A percentile compares a stretch with the other conserved stretches of the same genome.
These are phyloP conservation scores for Babjeviella inositovora DNA, from an alignment of 805 yeast species.

Conservation along the genomic window DNA sequence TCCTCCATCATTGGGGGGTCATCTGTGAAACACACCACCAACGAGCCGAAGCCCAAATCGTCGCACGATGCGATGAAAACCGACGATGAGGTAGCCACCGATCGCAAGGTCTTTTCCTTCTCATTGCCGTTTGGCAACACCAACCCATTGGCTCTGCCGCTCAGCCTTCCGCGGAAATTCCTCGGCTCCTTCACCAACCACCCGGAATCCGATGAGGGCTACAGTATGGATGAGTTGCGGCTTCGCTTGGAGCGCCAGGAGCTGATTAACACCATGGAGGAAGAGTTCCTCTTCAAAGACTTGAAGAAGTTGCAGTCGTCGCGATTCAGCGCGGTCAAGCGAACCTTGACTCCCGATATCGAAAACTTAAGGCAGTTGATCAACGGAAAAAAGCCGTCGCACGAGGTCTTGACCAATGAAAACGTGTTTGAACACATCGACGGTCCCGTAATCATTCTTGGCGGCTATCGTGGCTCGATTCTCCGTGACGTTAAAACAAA, in stretches of 20 bases:
- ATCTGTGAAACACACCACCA: conserved; percentile 7
- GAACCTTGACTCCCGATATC: conserved; percentile 36
- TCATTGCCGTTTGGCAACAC: conserved; percentile 42
- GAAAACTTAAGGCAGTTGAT: conserved; percentile 8
- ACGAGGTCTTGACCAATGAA: no score
- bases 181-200: conserved; percentile 3
- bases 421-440: conserved; percentile 41
- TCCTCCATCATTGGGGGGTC: conserved; percentile 36
- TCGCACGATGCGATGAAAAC: neutral
- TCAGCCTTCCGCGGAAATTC: conserved; percentile 4
- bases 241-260: conserved; percentile 33
- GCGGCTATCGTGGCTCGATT: conserved; percentile 81
- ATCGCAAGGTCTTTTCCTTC: conserved; percentile 32
- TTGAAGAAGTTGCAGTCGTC: conserved; percentile 48
- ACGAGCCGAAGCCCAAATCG: conserved; percentile 12
- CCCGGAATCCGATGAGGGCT: conserved; percentile 3
- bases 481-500: conserved; percentile 48
- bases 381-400: conserved; percentile 3
- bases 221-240: conserved; percentile 15
- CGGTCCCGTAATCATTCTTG: conserved; percentile 70
- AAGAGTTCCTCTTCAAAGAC: conserved; percentile 36
- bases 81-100: neutral
- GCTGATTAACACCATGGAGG: conserved; percentile 46
- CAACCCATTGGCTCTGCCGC: conserved; percentile 9
- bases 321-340: conserved; percentile 52